Evolutionary conservation across 2,329 filamentous ascomycete genomes (phyloP), one percentile per base, ranked within the genome.

Genomic region (Torrubiella hemipterigena): DNA sequence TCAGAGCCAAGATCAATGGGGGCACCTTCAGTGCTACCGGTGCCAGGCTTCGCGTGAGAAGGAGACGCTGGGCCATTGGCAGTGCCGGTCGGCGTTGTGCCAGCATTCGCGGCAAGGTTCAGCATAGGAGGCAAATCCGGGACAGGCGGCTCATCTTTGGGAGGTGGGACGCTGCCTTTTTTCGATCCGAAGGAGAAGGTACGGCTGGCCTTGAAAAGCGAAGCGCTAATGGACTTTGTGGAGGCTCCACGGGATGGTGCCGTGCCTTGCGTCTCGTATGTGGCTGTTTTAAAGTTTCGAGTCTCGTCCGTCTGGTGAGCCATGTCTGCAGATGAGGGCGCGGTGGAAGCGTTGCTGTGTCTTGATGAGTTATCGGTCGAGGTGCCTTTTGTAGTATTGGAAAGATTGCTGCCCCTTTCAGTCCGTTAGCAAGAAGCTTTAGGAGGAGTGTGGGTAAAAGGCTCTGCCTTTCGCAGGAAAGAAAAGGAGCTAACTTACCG

Each of bases 281-380:
- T 59, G 40, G 32, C 17, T 13, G 37, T 27, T 42, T 61, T 68
- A 43, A 51, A 62, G 25, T 49, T 38, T 35, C 51, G 44, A 24
- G 44, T 42, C 18, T 48, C 45, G 14, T 55, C 52, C 5, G 27
- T 27, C 6, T 27, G 27, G 29, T 49, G 38, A 16, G 42, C 39
- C 36, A 43, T 38, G 27, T 59, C 69, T 31, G 69, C 63, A 4
- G 71, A 74, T 4, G 71, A 76, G 10, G 71, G 69, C 21, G 71
- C 60, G 22, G 71, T 75, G n/a, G 71, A 75, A 31, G 62, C 66
- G 51, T 72, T 72, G 50, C 71, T 75, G 48, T 75, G 67, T 45
- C 70, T 65, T 30, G 71, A 76, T 20, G 70, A 75, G 43, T 67
- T 69, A 50, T 75, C 71, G 41, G 65, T 68, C 32, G 68, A 73